Percentiles rank a stretch among this genome's conserved stretches.
Conservation (phyloP, 305 asterid species). For the Fraxinus baroniana region DNA sequence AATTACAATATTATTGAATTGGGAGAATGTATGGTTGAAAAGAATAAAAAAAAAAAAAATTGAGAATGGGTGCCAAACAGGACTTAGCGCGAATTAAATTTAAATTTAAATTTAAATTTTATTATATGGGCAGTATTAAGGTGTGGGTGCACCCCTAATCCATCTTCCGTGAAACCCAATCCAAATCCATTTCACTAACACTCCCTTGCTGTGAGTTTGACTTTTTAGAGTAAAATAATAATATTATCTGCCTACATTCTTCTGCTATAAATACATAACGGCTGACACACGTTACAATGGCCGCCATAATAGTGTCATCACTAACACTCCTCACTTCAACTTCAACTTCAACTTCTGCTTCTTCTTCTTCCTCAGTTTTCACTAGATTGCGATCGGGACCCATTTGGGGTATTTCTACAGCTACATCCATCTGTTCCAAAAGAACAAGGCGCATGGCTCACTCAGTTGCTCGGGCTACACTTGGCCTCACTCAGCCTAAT, state of each 20-base stretch:
- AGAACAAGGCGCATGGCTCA: slow-evolving; percentile 66
- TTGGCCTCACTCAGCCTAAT: slow-evolving; percentile 82
- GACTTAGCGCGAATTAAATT: no score
- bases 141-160: not conserved
- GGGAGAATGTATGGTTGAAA: no score
- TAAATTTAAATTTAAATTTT: no score
- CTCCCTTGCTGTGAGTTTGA: not conserved
- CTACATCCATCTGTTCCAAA: slow-evolving; percentile 17
- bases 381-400: slow-evolving; percentile 31
- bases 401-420: slow-evolving; percentile 24
- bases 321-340: slow-evolving; percentile 35
- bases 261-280: slow-evolving; percentile 32
- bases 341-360: not conserved
- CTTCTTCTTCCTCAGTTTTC: slow-evolving; percentile 30
- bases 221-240: not conserved
- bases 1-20: not conserved
- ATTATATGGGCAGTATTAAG: not conserved
- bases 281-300: slow-evolving; percentile 35
- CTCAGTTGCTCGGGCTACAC: slow-evolving; percentile 74
- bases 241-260: not conserved
- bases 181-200: not conserved
- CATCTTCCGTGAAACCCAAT: not conserved
- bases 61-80: no score
- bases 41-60: no score
- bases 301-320: slow-evolving; percentile 54